Percentiles rank a stretch among this genome's conserved stretches.
Evolutionary conservation across 2,329 filamentous ascomycete species (phyloP).

Genomic region (Microdochium bolleyi): DNA sequence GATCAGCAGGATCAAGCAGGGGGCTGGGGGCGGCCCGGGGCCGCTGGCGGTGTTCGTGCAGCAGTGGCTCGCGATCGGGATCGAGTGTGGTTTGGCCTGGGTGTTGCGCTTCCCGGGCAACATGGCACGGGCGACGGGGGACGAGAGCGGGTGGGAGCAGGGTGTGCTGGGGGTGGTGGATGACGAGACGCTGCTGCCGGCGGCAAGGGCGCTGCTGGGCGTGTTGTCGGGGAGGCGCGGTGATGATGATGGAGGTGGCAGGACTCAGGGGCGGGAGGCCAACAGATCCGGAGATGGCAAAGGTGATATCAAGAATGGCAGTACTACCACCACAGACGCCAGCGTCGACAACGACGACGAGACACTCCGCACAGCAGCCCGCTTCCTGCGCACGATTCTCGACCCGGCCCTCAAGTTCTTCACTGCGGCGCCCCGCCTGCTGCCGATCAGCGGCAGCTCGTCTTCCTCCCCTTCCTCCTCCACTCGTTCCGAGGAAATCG

Average conservation of each 20-base stretch:
- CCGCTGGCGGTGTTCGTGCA: not conserved
- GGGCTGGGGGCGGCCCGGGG: not conserved
- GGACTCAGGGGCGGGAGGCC: not conserved
- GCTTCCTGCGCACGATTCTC: constrained; percentile 3
- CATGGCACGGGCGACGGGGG: not conserved
- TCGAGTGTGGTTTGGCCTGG: constrained; percentile 9
- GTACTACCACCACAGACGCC: not conserved
- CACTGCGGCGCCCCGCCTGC: constrained; percentile 6
- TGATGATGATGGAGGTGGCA: not conserved
- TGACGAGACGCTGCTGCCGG: not conserved
- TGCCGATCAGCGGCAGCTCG: constrained; percentile 3
- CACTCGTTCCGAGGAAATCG: not conserved
- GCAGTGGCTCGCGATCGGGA: constrained; percentile 5
- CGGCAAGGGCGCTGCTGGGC: not conserved
- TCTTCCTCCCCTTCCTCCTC: too few relatives aligned
- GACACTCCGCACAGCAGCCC: constrained; percentile 1
- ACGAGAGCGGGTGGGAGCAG: not conserved
- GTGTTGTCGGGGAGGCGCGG: not conserved
- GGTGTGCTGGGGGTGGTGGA: not conserved
- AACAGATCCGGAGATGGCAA: not conserved
- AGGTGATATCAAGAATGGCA: not conserved
- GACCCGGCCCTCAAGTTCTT: constrained; percentile 7
- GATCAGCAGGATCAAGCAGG: constrained; percentile 1
- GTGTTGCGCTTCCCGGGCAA: constrained; percentile 5
- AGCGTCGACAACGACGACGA: not conserved